These are phyloP conservation scores for Sordaria brevicollis DNA, from an alignment of 495 filamentous ascomycete genomes.

Conservation along the genomic window DNA sequence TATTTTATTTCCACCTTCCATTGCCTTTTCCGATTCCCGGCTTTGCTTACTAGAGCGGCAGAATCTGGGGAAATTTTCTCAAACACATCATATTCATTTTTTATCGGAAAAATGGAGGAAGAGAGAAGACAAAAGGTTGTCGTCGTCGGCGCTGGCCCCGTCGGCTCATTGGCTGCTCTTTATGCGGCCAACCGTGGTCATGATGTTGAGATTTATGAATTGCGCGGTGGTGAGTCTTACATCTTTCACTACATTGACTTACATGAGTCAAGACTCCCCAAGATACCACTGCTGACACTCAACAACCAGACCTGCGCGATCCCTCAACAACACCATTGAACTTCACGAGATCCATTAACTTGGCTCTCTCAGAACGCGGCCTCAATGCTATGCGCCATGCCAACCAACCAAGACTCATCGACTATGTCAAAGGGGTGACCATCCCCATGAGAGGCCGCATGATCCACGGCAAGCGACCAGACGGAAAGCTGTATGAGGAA, in stretches of 20 bases:
- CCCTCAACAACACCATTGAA: constrained; percentile 78
- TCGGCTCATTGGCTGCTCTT: constrained; percentile 81
- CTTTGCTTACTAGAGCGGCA: not conserved
- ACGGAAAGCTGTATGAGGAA: constrained; percentile 61
- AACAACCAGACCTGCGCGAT: constrained; percentile 65
- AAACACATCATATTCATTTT: not conserved
- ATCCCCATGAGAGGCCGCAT: constrained; percentile 96
- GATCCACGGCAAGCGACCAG: constrained; percentile 69
- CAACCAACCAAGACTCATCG: constrained; percentile 50
- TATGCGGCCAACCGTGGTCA: constrained; percentile 83
- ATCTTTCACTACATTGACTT: not conserved
- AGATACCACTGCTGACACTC: not conserved
- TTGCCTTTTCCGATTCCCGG: not conserved
- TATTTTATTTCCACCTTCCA: not conserved
- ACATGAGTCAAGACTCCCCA: not conserved
- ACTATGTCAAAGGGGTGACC: constrained; percentile 61
- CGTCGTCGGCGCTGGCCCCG: constrained; percentile 84
- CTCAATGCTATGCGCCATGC: constrained; percentile 73
- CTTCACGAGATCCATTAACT: constrained; percentile 95
- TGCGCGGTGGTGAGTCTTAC: constrained; percentile 68
- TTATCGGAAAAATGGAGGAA: constrained; percentile 2
- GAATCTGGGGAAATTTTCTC: not conserved
- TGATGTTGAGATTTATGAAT: constrained; percentile 88
- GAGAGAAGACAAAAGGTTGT: constrained; percentile 55
- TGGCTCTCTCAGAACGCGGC: constrained; percentile 90